Conservation (phyloP, 2,329 filamentous ascomycete species). For the Acephala macrosclerotiorum region DNA sequence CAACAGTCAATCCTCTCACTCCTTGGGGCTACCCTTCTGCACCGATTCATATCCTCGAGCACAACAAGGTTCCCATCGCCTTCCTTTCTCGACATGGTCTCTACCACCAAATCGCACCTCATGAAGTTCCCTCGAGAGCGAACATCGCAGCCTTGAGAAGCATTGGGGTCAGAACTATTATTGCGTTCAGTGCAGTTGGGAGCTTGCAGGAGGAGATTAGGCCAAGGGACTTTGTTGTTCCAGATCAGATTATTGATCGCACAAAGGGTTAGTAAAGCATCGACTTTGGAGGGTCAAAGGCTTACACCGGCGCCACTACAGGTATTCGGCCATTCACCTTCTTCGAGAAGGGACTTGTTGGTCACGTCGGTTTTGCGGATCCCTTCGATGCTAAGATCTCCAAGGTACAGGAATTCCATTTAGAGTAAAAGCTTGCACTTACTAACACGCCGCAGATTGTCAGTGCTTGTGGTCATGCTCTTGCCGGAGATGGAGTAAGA, state of each 20-base stretch:
- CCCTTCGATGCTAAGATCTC: conserved; percentile 86
- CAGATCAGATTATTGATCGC: conserved; percentile 95
- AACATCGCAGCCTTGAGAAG: conserved; percentile 97
- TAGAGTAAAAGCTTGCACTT: not conserved
- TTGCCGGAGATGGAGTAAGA: conserved; percentile 84
- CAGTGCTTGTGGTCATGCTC: conserved; percentile 73
- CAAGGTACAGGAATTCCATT: conserved; percentile 45
- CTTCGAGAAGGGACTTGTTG: conserved; percentile 91
- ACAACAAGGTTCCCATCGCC: conserved; percentile 82
- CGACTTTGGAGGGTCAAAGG: not conserved
- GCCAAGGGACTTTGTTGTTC: conserved; percentile 95
- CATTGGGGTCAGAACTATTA: conserved; percentile 87
- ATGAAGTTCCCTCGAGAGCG: conserved; percentile 92
- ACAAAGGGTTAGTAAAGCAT: conserved; percentile 71
- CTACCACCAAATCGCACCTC: conserved; percentile 88
- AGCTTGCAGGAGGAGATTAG: conserved; percentile 91
- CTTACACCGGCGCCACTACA: conserved; percentile 23
- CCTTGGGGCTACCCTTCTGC: conserved; percentile 86
- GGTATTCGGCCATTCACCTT: conserved; percentile 91
- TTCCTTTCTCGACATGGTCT: conserved; percentile 93
- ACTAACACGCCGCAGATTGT: conserved; percentile 60
- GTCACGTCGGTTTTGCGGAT: conserved; percentile 94
- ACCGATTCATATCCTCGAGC: conserved; percentile 86
- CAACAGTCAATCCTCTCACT: conserved; percentile 77
- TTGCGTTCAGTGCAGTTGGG: conserved; percentile 95